These are phyloP conservation scores for Coemansia asiatica DNA, from an alignment of 192 early-diverging fungal genomes.

Conservation along the genomic window DNA sequence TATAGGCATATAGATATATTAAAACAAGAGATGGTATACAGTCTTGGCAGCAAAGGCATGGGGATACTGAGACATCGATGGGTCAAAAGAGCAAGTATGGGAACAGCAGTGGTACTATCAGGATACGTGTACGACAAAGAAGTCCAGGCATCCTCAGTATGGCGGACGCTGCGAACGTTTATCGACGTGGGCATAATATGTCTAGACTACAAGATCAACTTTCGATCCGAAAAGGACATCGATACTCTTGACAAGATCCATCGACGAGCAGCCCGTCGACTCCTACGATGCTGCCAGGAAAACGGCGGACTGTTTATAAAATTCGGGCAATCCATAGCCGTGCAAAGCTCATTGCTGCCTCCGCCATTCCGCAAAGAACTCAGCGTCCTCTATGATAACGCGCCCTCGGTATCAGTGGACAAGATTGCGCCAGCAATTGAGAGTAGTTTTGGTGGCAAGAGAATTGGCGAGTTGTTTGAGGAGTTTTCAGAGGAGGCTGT, in stretches of 20 bases:
- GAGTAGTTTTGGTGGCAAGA: slow-evolving; percentile 59
- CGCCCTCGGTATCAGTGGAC: slow-evolving; percentile 68
- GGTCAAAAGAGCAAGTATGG: not conserved
- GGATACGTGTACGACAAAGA: slow-evolving; percentile 46
- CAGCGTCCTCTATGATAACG: slow-evolving; percentile 75
- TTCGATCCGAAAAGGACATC: slow-evolving; percentile 60
- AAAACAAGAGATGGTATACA: not conserved
- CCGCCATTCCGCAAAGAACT: slow-evolving; percentile 63
- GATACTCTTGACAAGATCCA: slow-evolving; percentile 68
- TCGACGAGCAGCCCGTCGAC: slow-evolving; percentile 65
- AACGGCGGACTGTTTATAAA: slow-evolving; percentile 95
- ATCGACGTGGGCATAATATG: slow-evolving; percentile 32
- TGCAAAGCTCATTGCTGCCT: slow-evolving; percentile 65
- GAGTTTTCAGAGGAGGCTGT: slow-evolving; percentile 69
- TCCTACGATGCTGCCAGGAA: slow-evolving; percentile 72
- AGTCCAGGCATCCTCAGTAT: slow-evolving; percentile 40
- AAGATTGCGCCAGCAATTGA: slow-evolving; percentile 67
- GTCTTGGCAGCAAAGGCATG: not conserved
- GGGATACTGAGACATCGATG: not conserved
- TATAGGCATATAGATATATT: not conserved
- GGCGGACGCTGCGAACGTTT: slow-evolving; percentile 48
- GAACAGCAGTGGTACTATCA: not conserved
- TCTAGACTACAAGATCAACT: slow-evolving; percentile 81
- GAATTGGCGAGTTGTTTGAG: slow-evolving; percentile 65
- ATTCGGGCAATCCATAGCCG: slow-evolving; percentile 75